Percentiles rank a stretch among this genome's conserved stretches.
These are phyloP conservation scores for Acidiella bohemica DNA, from an alignment of 495 filamentous ascomycete genomes.

Conservation along the genomic window DNA sequence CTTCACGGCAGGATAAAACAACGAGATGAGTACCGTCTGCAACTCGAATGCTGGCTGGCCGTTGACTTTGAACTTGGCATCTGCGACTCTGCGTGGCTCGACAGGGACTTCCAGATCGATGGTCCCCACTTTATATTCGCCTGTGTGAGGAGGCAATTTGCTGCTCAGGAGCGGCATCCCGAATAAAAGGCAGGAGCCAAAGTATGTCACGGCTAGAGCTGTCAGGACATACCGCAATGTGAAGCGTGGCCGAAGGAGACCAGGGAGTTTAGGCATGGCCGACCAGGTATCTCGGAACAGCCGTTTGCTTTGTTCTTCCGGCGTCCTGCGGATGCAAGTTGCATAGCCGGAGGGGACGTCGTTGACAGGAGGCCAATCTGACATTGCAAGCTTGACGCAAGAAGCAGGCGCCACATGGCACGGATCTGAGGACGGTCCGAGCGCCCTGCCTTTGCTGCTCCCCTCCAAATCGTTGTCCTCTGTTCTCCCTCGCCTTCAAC, in stretches of 20 bases:
- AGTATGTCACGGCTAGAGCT: slow-evolving; percentile 19
- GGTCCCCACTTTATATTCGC: slow-evolving; percentile 34
- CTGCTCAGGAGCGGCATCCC: slow-evolving; percentile 33
- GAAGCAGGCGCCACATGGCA: no score
- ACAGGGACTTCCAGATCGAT: slow-evolving; percentile 37
- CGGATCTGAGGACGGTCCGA: no score
- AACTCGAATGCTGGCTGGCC: slow-evolving; percentile 33
- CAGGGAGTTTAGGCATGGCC: no score
- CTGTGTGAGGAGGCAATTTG: slow-evolving; percentile 35
- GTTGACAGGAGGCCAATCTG: no score
- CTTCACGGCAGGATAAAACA: slow-evolving; percentile 35
- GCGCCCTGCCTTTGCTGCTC: no score
- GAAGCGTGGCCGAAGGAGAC: slow-evolving; percentile 6
- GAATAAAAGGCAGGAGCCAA: slow-evolving; percentile 31
- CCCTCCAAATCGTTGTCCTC: no score
- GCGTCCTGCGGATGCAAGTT: no score
- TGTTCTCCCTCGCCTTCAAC: no score
- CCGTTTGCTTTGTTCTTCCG: no score
- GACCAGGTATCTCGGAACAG: no score
- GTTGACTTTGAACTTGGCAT: slow-evolving; percentile 29
- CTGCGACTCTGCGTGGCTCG: slow-evolving; percentile 23
- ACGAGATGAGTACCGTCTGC: slow-evolving; percentile 36
- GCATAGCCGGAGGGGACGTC: no score
- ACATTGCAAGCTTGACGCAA: no score
- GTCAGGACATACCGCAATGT: slow-evolving; percentile 19